A percentile compares a stretch with the other conserved stretches of the same genome.
These are phyloP conservation scores for Eucalyptus pumila DNA, from an alignment of 345 rosid genomes.

Conservation along the genomic window DNA sequence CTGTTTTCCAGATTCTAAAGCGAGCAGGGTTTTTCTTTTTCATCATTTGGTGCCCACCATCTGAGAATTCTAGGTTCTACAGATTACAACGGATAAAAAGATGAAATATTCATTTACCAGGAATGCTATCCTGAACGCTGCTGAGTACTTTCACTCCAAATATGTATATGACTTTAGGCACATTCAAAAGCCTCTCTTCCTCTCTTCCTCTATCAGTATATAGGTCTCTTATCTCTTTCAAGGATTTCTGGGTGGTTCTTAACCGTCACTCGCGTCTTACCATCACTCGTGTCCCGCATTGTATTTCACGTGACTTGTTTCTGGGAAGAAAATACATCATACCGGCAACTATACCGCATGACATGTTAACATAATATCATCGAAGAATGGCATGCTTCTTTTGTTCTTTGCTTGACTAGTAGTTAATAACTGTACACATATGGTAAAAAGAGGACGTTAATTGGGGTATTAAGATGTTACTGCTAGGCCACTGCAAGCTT, in stretches of 20 bases:
- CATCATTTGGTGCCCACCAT: background rate
- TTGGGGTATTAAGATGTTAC: background rate
- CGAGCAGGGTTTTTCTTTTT: background rate
- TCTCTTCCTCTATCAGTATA: background rate
- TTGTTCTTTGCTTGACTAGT: background rate
- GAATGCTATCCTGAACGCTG: background rate
- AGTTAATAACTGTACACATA: background rate
- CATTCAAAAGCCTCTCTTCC: background rate
- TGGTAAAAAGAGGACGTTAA: background rate
- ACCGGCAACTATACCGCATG: rapidly evolving
- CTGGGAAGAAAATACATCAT: background rate
- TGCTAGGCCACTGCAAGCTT: background rate
- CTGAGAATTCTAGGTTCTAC: background rate
- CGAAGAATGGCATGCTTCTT: background rate
- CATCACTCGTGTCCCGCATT: too few relatives aligned
- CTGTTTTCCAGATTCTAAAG: constrained; percentile 19
- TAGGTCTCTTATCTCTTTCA: background rate
- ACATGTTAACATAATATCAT: background rate
- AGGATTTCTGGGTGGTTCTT: background rate
- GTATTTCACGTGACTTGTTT: background rate
- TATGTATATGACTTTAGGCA: background rate
- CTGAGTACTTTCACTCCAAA: background rate
- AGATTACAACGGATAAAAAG: background rate
- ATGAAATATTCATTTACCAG: background rate
- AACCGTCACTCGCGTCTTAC: background rate